phyloP scores from a whole-genome alignment of 192 early-diverging fungal genomes.

The Cladochytrium replicatum region DNA sequence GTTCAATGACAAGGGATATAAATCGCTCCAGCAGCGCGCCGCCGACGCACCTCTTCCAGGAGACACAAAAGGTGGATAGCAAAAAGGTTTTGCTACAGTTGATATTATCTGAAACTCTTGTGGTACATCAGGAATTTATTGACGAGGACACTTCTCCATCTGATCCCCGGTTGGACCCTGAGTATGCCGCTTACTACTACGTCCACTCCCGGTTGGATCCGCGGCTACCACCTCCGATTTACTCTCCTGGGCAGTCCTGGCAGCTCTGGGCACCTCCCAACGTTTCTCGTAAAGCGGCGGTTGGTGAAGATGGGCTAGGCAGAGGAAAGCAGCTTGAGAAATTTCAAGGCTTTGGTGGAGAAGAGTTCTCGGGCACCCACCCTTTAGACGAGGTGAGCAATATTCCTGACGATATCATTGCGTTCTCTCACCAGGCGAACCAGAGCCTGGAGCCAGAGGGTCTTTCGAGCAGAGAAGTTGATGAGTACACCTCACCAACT shows the following conservation, averaged over 20 bases:
- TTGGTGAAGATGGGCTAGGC: too few species aligned
- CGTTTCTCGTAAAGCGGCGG: constrained; percentile 10
- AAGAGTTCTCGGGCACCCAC: constrained; percentile 18
- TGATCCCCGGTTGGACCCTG: constrained; percentile 52
- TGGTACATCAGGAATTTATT: constrained; percentile 5
- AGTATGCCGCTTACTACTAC: constrained; percentile 57
- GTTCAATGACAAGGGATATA: constrained; percentile 38
- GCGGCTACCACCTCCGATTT: constrained; percentile 44
- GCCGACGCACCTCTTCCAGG: constrained; percentile 56
- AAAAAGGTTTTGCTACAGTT: not conserved
- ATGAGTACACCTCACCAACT: not conserved
- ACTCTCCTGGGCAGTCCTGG: constrained; percentile 60
- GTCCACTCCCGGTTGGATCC: constrained; percentile 48
- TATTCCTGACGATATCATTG: too few species aligned
- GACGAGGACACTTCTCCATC: constrained; percentile 6
- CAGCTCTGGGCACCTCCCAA: constrained; percentile 49
- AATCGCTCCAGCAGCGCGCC: constrained; percentile 64
- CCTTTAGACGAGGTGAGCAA: constrained; percentile 22
- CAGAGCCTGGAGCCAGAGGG: constrained; percentile 22
- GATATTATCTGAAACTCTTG: constrained; percentile 19
- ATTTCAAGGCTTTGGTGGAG: too few species aligned
- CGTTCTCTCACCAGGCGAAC: too few species aligned
- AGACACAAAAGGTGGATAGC: constrained; percentile 12
- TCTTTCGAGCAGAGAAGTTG: constrained; percentile 10
- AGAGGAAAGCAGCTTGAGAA: too few species aligned